Conservation (phyloP, 2,329 filamentous ascomycete species). For the Paradendryphiella salina region DNA sequence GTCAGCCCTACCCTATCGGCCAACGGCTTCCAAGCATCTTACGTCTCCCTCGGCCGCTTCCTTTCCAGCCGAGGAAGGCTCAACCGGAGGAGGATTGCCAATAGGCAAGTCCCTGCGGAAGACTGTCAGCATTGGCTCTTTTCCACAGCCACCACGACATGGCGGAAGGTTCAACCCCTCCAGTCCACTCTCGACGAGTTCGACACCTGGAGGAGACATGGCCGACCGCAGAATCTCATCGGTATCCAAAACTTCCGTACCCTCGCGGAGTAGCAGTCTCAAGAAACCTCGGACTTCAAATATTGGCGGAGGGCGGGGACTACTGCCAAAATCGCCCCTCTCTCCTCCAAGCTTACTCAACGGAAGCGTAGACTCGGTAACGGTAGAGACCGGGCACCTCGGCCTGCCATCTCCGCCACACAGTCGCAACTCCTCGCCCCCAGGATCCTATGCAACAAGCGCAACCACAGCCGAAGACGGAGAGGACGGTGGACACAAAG, state of each 20-base stretch:
- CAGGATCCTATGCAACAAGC: constrained; percentile 87
- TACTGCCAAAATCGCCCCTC: constrained; percentile 50
- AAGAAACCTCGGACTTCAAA: constrained; percentile 55
- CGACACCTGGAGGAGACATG: constrained; percentile 48
- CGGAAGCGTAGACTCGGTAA: constrained; percentile 75
- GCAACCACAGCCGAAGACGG: constrained; percentile 86
- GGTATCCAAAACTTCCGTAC: constrained; percentile 33
- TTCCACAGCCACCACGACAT: constrained; percentile 83
- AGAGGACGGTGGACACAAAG: constrained; percentile 63
- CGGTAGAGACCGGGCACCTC: constrained; percentile 66
- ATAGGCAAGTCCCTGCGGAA: constrained; percentile 74
- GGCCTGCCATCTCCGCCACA: constrained; percentile 81
- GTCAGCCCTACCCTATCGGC: constrained; percentile 37
- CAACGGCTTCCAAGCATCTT: constrained; percentile 28
- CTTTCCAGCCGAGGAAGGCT: constrained; percentile 49
- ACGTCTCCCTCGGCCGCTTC: constrained; percentile 54
- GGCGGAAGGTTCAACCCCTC: constrained; percentile 56
- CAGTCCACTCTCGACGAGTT: constrained; percentile 54
- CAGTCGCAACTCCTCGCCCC: constrained; percentile 87
- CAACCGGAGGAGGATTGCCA: constrained; percentile 31
- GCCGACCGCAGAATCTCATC: constrained; percentile 40
- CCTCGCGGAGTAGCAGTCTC: constrained; percentile 43
- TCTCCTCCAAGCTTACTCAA: constrained; percentile 74
- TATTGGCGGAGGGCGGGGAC: constrained; percentile 35
- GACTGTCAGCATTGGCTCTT: constrained; percentile 89